Percentiles rank a stretch among this genome's conserved stretches.
These are phyloP conservation scores for Ochromonas danica DNA, from an alignment of 108 stramenopile genomes.

Conservation along the genomic window DNA sequence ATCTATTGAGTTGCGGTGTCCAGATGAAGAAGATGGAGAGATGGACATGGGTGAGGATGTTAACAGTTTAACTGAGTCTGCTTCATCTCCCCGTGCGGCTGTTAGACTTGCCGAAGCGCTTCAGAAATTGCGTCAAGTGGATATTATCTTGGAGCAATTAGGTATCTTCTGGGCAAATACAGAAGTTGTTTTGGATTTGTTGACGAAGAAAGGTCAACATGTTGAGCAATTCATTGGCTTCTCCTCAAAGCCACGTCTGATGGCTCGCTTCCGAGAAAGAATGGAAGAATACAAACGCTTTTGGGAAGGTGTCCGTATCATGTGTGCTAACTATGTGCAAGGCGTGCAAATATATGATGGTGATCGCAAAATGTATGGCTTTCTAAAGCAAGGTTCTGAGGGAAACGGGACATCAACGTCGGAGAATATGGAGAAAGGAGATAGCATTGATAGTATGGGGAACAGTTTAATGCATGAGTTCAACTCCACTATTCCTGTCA, in stretches of 20 bases:
- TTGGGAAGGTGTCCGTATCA: slow-evolving; percentile 54
- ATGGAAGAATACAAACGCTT: slow-evolving; percentile 54
- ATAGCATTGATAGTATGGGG: no score
- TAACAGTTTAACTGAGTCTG: no score
- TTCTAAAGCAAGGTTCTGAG: slow-evolving; percentile 18
- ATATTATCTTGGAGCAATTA: slow-evolving; percentile 52
- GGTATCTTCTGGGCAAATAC: slow-evolving; percentile 58
- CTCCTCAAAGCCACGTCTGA: slow-evolving; percentile 49
- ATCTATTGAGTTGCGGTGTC: no score
- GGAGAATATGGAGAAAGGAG: no score
- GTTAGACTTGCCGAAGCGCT: background rate
- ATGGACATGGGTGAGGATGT: no score
- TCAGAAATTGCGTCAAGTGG: slow-evolving; percentile 12
- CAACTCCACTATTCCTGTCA: no score
- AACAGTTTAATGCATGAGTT: no score
- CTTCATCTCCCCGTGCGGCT: no score
- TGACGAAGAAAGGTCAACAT: slow-evolving; percentile 52
- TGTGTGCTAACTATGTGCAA: slow-evolving; percentile 27
- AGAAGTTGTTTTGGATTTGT: slow-evolving; percentile 53
- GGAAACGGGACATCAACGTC: no score
- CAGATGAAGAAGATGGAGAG: no score
- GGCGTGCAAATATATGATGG: background rate
- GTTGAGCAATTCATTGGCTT: slow-evolving; percentile 55
- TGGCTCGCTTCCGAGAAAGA: slow-evolving; percentile 50
- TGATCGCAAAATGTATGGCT: slow-evolving; percentile 1